Conservation (phyloP, 192 early-diverging fungal species). For the Mortierella alpina region DNA sequence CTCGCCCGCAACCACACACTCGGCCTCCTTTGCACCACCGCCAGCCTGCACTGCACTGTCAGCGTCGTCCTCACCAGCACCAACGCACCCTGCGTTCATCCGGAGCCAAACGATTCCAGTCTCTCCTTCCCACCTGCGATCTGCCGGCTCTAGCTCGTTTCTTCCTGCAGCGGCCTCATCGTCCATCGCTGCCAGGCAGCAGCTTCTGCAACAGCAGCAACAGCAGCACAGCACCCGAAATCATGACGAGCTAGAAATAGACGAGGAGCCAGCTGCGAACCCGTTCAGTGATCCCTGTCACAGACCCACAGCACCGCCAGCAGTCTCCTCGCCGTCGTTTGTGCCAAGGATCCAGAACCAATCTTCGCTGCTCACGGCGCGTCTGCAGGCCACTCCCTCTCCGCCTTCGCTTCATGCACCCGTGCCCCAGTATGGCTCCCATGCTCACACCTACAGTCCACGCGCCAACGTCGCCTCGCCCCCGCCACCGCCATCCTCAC, state of each 20-base stretch:
- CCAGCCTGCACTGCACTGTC: background rate
- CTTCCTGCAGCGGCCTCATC: constrained; percentile 28
- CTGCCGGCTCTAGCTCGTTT: constrained; percentile 37
- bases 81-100: constrained; percentile 13
- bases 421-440: constrained; percentile 23
- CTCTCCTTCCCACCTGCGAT: constrained; percentile 28
- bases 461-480: constrained; percentile 37
- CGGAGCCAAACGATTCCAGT: constrained; percentile 44
- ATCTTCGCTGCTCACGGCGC: constrained; percentile 34
- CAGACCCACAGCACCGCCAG: constrained; percentile 1
- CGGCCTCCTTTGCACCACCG: constrained; percentile 5
- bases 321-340: constrained; percentile 16
- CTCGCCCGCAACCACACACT: constrained; percentile 22
- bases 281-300: constrained; percentile 41
- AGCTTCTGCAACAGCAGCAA: constrained; percentile 20
- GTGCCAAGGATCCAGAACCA: constrained; percentile 30
- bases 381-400: constrained; percentile 15
- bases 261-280: constrained; percentile 9
- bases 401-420: constrained; percentile 39
- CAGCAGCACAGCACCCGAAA: constrained; percentile 5
- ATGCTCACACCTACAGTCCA: constrained; percentile 7
- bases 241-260: background rate
- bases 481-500: constrained; percentile 8
- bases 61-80: background rate
- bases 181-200: constrained; percentile 30